Evolutionary conservation across 441 rosid species (phyloP), one percentile per base, ranked within the genome.

Genomic region (Erysimum cheiri): DNA sequence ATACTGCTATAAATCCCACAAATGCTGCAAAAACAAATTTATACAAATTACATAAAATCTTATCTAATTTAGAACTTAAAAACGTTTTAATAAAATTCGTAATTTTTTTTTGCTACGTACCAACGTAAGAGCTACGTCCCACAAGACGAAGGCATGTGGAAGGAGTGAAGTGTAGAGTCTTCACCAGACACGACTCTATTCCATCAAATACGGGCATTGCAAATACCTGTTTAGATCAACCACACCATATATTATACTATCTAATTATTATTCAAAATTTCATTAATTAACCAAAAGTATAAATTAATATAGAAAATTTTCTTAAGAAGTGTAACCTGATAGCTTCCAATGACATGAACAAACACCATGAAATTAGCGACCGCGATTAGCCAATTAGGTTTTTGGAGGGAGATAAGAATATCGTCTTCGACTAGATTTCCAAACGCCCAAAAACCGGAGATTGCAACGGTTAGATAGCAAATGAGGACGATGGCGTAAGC

Each of bases 311-410:
- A 44, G 1, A 44, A 3, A 3, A 47, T 47, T 19, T 47, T 19
- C 22, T 19, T 6, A 17, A 47, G 28, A 3, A 22, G 6, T 11
- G 13, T 47, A 12, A 52, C 57, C 57, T 52, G 57, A 28, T 52
- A 52, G 29, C 57, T 52, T 52, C 57, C 57, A 52, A 28, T 6
- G 4, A 52, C 57, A 52, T 52, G 57, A 11, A 52, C 4, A 52
- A 52, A 52, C 8, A 52, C 57, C 57, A 52, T 52, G 35, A 52
- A 52, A 6, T 52, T 52, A 52, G 57, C 57, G 1, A 11, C 17
- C 1, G 35, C 57, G 4, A 52, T 52, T 2, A 52, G 35, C 57
- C 35, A 52, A 6, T 2, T 4, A 28, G 55, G 57, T 52, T 28
- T 52, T 1, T 52, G 15, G 3, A 52, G 14, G 31, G 57, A 52